Conservation (phyloP, 1,139 yeast genomes). For the Saccharomyces hybrid region DNA sequence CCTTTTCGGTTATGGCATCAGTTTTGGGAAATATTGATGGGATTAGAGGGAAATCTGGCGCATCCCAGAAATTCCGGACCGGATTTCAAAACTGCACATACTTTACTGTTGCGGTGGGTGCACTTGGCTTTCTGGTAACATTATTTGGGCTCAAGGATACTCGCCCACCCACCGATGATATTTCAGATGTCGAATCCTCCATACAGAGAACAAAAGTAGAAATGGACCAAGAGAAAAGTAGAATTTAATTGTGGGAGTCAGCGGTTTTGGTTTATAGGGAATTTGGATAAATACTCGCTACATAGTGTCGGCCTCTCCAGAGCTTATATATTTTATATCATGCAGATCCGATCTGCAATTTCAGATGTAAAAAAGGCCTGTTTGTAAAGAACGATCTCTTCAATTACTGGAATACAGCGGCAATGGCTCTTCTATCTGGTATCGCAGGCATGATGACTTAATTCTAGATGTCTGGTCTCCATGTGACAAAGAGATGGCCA, state of each 20-base stretch:
- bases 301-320: too few species aligned
- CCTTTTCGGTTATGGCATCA: not conserved
- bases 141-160: slow-evolving; percentile 1
- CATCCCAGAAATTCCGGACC: slow-evolving; percentile 18
- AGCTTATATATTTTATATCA: too few species aligned
- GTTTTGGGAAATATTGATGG: not conserved
- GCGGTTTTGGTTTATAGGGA: not conserved
- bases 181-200: not conserved
- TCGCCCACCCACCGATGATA: not conserved
- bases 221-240: not conserved
- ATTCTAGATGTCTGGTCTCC: too few species aligned
- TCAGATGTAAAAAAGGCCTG: too few species aligned
- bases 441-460: too few species aligned
- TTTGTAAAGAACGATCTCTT: too few species aligned
- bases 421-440: too few species aligned
- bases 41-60: slow-evolving; percentile 12
- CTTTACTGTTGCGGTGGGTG: slow-evolving; percentile 9
- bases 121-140: slow-evolving; percentile 7
- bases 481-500: too few species aligned
- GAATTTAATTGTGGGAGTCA: not conserved
- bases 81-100: slow-evolving; percentile 9
- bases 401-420: too few species aligned
- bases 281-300: not conserved
- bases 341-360: too few species aligned
- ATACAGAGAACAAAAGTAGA: not conserved